These are phyloP conservation scores for Fragaria iinumae DNA, from an alignment of 306 rosid species.

Conservation along the genomic window DNA sequence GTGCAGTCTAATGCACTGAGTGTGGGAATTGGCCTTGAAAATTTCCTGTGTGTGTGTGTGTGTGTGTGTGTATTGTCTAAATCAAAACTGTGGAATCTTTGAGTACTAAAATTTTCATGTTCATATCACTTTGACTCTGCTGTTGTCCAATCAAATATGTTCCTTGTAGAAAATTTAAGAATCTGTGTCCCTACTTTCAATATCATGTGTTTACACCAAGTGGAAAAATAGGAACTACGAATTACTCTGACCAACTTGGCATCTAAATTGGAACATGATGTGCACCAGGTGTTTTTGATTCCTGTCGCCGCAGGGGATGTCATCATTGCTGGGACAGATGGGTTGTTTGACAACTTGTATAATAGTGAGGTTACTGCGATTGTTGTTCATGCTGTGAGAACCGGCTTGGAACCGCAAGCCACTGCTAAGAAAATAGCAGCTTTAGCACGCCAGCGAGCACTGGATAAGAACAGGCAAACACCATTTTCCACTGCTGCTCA, in stretches of 20 bases:
- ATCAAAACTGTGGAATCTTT: neutral
- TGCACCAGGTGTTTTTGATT: conserved; percentile 53
- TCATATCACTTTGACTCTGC: neutral
- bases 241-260: neutral
- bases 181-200: neutral
- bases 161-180: neutral
- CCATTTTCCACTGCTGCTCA: conserved; percentile 89
- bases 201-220: neutral
- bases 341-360: conserved; percentile 84
- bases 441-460: conserved; percentile 72
- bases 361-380: conserved; percentile 55
- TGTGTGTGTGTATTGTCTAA: neutral
- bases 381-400: conserved; percentile 58
- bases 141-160: neutral
- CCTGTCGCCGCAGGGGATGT: conserved; percentile 71
- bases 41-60: too few species aligned
- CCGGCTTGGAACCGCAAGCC: conserved; percentile 62
- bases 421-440: conserved; percentile 90
- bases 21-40: neutral
- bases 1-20: neutral
- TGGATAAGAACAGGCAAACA: conserved; percentile 60
- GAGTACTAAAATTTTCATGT: neutral
- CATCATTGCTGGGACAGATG: conserved; percentile 83
- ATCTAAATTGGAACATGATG: conserved; percentile 10
- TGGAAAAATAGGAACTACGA: neutral